Evolutionary conservation across 208 protist species (phyloP).

Genomic region (Acanthamoeba lenticulata): DNA sequence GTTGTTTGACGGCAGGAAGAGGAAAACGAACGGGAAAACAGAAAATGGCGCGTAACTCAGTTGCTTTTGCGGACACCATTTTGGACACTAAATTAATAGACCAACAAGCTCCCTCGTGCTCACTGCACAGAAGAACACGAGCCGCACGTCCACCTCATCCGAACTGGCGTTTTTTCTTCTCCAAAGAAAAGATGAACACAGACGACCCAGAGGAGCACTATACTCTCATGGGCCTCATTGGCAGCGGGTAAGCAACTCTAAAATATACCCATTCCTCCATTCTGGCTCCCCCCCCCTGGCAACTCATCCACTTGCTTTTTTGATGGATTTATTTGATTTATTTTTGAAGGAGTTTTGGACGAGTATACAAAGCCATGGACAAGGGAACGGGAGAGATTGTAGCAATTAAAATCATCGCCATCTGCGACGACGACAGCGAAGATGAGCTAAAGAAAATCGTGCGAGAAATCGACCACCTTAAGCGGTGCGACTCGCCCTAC

Average conservation of each 20-base stretch:
- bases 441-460: conserved; percentile 27
- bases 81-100: not conserved
- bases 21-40: not conserved
- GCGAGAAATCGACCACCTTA: conserved; percentile 39
- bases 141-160: too few species aligned
- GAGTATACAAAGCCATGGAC: conserved; percentile 56
- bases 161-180: too few species aligned
- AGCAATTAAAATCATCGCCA: conserved; percentile 4
- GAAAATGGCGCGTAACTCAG: too few species aligned
- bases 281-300: not conserved
- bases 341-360: conserved; percentile 33
- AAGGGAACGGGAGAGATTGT: conserved; percentile 27
- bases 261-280: too few species aligned
- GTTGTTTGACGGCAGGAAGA: not conserved
- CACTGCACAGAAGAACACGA: too few species aligned
- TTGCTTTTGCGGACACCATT: too few species aligned
- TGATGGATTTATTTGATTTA: not conserved
- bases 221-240: conserved; percentile 30
- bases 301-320: not conserved
- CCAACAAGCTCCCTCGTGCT: not conserved
- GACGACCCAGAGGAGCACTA: conserved; percentile 18
- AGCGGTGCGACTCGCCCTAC: conserved; percentile 13
- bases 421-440: conserved; percentile 33
- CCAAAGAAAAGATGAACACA: not conserved
- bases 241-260: too few species aligned